These are phyloP conservation scores for Tetrapisispora arboricola DNA, from an alignment of 805 yeast species.

Conservation along the genomic window DNA sequence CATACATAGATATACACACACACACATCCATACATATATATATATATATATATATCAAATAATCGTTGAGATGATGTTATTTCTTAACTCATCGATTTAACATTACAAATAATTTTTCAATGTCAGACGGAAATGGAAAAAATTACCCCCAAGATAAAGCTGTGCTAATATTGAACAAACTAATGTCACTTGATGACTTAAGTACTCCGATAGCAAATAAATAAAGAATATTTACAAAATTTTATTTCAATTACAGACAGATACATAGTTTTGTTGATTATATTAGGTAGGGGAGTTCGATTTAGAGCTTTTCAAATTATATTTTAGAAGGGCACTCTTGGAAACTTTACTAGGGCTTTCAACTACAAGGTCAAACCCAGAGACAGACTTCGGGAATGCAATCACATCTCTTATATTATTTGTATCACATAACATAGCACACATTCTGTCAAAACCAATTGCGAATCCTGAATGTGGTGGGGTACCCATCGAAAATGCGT, in stretches of 20 bases:
- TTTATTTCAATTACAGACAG: too few species aligned
- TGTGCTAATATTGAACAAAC: too few species aligned
- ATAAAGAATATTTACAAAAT: too few species aligned
- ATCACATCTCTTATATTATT: conserved; percentile 81
- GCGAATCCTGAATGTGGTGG: conserved; percentile 99
- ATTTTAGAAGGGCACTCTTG: conserved; percentile 40
- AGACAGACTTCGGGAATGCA: conserved; percentile 88
- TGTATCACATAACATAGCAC: conserved; percentile 79
- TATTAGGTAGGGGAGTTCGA: too few species aligned
- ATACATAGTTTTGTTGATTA: too few species aligned
- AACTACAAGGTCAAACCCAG: conserved; percentile 83
- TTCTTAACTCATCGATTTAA: background rate
- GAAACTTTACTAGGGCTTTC: conserved; percentile 68
- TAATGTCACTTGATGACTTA: too few species aligned
- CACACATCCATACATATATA: too few species aligned
- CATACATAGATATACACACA: too few species aligned
- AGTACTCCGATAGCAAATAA: too few species aligned
- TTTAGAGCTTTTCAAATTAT: conserved; percentile 36
- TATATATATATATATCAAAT: too few species aligned
- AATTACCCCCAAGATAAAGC: background rate
- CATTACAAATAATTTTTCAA: background rate
- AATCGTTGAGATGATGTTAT: too few species aligned
- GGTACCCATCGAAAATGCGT: conserved; percentile 80
- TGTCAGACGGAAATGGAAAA: background rate
- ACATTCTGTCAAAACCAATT: conserved; percentile 84